A percentile compares a stretch with the other conserved stretches of the same genome.
These are phyloP conservation scores for Lagerstroemia speciosa DNA, from an alignment of 345 rosid genomes.

Conservation along the genomic window DNA sequence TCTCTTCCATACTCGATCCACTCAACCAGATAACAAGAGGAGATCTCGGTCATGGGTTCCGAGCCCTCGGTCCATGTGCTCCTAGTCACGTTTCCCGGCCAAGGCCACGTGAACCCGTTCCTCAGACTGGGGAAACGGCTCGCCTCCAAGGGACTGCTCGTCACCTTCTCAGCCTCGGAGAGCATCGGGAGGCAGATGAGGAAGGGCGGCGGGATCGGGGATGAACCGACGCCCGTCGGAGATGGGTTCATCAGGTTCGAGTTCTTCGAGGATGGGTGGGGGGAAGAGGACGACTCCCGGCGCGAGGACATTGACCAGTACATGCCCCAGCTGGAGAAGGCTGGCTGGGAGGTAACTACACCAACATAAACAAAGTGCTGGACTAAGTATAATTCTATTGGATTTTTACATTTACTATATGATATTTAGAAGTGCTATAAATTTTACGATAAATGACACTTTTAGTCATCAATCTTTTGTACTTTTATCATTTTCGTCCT, in stretches of 20 bases:
- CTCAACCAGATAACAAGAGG: background rate
- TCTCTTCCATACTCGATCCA: background rate
- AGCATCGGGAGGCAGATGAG: constrained; percentile 22
- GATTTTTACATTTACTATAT: no score
- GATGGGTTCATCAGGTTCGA: constrained; percentile 60
- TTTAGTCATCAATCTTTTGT: no score
- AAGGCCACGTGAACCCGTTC: constrained; percentile 39
- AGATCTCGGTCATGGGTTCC: constrained; percentile 8
- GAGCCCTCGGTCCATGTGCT: constrained; percentile 23
- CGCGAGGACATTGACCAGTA: constrained; percentile 29
- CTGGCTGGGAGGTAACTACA: constrained; percentile 29
- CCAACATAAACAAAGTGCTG: no score
- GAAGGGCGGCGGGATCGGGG: constrained; percentile 15
- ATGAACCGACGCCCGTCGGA: constrained; percentile 41
- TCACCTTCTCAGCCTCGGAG: constrained; percentile 32
- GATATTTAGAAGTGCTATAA: no score
- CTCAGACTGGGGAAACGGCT: constrained; percentile 34
- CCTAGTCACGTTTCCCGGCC: constrained; percentile 28
- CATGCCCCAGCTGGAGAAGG: constrained; percentile 40
- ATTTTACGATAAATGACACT: no score
- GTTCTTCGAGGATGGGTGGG: constrained; percentile 57
- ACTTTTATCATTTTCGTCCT: no score
- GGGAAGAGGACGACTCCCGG: constrained; percentile 38
- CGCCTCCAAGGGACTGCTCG: constrained; percentile 28
- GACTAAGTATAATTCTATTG: no score